These are phyloP conservation scores for Casuarina cunninghamiana DNA, from an alignment of 306 rosid species.

Conservation along the genomic window DNA sequence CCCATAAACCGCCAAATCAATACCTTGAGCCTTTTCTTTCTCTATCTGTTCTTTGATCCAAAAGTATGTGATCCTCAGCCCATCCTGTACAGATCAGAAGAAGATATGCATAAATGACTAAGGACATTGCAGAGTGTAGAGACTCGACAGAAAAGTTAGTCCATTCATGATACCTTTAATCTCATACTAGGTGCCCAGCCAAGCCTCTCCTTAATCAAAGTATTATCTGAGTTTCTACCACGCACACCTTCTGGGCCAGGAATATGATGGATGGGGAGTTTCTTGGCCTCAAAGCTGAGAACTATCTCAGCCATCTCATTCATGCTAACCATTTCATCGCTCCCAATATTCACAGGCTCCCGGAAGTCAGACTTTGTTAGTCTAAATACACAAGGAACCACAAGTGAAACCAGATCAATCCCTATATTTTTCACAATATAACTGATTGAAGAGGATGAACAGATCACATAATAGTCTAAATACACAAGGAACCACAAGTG, in stretches of 20 bases:
- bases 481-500: too few relatives aligned
- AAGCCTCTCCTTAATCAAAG: constrained; percentile 58
- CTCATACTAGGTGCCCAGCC: constrained; percentile 67
- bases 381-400: constrained; percentile 22
- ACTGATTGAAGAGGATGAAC: background rate
- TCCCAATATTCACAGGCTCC: constrained; percentile 64
- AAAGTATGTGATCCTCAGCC: constrained; percentile 57
- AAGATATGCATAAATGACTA: background rate
- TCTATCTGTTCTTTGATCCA: constrained; percentile 65
- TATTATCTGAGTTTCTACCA: constrained; percentile 62
- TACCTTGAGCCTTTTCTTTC: constrained; percentile 50
- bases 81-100: constrained; percentile 35
- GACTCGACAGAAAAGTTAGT: background rate
- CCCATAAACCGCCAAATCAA: constrained; percentile 47
- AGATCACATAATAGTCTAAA: background rate
- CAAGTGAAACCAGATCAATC: background rate
- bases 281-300: constrained; percentile 55
- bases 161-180: constrained; percentile 39
- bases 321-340: constrained; percentile 67
- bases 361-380: constrained; percentile 60
- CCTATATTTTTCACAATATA: background rate
- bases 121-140: background rate
- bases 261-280: constrained; percentile 56
- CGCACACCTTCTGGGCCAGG: constrained; percentile 67
- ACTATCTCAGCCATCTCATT: constrained; percentile 63